Percentiles rank a stretch among this genome's conserved stretches.
Evolutionary conservation across 129 eudicot genomes (phyloP).

Genomic region (Centrapalus pauciflorus): DNA sequence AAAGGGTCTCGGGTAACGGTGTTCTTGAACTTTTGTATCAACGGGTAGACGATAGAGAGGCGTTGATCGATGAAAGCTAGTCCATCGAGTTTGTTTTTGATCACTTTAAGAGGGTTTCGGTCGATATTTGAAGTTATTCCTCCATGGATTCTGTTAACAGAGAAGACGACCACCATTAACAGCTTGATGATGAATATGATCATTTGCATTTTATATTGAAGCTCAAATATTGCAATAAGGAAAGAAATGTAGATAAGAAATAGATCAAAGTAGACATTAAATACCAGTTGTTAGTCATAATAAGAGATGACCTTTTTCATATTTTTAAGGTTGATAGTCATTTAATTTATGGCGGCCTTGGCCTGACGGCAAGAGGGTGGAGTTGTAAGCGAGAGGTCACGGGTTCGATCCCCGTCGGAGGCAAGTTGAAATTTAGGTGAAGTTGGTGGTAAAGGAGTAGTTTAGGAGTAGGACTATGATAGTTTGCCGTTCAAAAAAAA

Average conservation of each 20-base stretch:
- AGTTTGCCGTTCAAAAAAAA: too few relatives aligned
- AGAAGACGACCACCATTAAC: background rate
- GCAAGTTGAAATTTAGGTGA: too few relatives aligned
- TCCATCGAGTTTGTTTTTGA: conserved; percentile 17
- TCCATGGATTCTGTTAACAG: background rate
- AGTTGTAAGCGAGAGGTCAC: too few relatives aligned
- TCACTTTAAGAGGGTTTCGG: conserved; percentile 13
- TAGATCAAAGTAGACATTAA: conserved; percentile 15
- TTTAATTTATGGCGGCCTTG: conserved; percentile 8
- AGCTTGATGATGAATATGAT: conserved; percentile 1
- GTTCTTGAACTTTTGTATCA: conserved; percentile 63
- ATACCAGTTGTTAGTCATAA: conserved; percentile 6
- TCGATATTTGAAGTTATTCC: conserved; percentile 5
- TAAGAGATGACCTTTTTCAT: conserved; percentile 17
- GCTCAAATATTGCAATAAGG: conserved; percentile 13
- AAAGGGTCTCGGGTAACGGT: conserved; percentile 64
- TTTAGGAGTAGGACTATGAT: too few relatives aligned
- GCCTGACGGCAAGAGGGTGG: too few relatives aligned
- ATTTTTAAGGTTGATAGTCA: conserved; percentile 8
- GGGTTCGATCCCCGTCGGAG: too few relatives aligned
- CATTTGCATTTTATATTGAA: conserved; percentile 12
- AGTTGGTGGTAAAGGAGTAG: too few relatives aligned
- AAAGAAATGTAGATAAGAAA: conserved; percentile 3
- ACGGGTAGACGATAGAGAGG: conserved; percentile 53
- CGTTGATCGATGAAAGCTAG: conserved; percentile 51